phyloP scores from a whole-genome alignment of 306 rosid genomes.

The Medicago arabica region DNA sequence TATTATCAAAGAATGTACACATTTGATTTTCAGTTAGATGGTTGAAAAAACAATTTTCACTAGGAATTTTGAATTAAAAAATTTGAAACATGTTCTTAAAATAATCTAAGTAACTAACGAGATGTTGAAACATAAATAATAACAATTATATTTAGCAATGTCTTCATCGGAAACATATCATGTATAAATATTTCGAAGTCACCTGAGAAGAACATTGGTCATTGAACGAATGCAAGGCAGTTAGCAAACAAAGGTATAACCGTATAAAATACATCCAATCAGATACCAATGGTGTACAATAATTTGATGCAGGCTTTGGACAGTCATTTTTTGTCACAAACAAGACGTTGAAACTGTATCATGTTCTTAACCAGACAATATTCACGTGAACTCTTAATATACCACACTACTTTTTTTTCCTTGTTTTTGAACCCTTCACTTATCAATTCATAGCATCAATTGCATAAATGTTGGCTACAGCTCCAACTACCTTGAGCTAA shows the following conservation, averaged over 20 bases:
- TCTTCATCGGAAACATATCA: neutral
- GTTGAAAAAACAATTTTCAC: neutral
- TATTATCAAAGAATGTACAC: too few relatives aligned
- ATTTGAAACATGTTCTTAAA: neutral
- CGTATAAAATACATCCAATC: neutral
- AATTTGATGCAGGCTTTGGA: neutral
- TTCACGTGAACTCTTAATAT: neutral
- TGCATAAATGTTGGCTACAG: constrained; percentile 24
- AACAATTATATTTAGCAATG: neutral
- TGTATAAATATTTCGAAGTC: neutral
- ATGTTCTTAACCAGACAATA: neutral
- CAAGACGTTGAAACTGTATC: neutral
- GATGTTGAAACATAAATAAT: neutral
- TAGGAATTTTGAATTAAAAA: neutral
- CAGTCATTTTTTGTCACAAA: neutral
- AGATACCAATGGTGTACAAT: neutral
- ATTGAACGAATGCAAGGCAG: neutral
- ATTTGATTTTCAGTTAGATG: too few relatives aligned
- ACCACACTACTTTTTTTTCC: neutral
- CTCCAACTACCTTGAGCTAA: constrained; percentile 15
- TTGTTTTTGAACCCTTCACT: neutral
- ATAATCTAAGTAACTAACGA: neutral
- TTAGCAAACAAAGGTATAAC: neutral
- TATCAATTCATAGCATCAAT: constrained; percentile 14
- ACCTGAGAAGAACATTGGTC: neutral